Base-by-base conservation (phyloP, 2,329 filamentous ascomycete species). In the Colletotrichum sp. region DNA sequence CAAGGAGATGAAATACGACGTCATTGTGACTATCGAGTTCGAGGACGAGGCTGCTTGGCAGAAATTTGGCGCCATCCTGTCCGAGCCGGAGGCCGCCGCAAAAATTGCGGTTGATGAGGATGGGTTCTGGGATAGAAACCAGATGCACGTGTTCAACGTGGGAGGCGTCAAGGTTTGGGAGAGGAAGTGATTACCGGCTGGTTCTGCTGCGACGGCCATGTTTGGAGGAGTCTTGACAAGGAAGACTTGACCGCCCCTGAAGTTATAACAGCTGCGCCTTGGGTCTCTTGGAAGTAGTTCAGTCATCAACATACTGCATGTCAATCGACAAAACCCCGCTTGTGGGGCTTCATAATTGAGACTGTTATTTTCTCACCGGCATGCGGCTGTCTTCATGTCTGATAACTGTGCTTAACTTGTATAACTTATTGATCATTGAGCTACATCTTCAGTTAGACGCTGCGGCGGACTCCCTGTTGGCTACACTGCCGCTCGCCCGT, bases 111-210 rank as follows among this genome's bases (percentile, higher is more conserved):
- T 28, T 1, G 72, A 74, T 48, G 72, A 74, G 27, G 60, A 68
- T 19, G 72, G 72, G 16, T 74, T 74, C 30, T 74, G 72, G 72
- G 72, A 74, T 16, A 59, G 72, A n/a, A 34, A n/a, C 30, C 55
- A 48, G 28, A 71, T 71, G 72, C 30, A 71, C 15, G 67, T 74
- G 5, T 44, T 66, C 30, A 68, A 66, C 25, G 63, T 68, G 15
- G 71, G 64, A 8, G 64, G 68, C 27, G 52, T 68, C 39, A 61
- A 68, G 34, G 36, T 36, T n/a, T 60, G 30, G 52, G 55, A 39
- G n/a, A 36, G 19, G 34, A 63, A 69, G 8, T 84, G 12, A 52
- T 12, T 13, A 6, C 6, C 12, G 44, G n/a, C 6, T 52, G 2
- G 6, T 25, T 52, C n/a, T 52, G n/a, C n/a, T 11, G n/a, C 11